These are phyloP conservation scores for Trichoderma pleuroti DNA, from an alignment of 2,329 filamentous ascomycete genomes.

Conservation along the genomic window DNA sequence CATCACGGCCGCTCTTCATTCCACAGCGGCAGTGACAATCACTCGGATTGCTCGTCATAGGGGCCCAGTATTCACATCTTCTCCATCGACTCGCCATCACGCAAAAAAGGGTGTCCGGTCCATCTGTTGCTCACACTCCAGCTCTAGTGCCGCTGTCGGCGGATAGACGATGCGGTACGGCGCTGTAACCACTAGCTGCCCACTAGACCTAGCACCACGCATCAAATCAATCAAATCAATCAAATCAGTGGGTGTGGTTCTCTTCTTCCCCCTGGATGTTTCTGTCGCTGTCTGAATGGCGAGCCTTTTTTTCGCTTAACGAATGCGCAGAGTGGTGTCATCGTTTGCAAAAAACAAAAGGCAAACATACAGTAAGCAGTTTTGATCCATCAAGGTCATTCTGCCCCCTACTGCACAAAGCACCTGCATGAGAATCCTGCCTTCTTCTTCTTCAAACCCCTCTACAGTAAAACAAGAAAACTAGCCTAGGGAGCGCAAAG, in stretches of 20 bases:
- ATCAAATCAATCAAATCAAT: not conserved
- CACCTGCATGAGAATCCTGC: not conserved
- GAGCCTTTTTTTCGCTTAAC: not conserved
- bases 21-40: not conserved
- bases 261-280: not conserved
- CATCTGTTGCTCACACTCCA: not conserved
- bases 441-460: too few relatives aligned
- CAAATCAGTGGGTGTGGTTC: not conserved
- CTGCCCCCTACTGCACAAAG: not conserved
- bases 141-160: not conserved
- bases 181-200: not conserved
- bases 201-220: not conserved
- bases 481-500: not conserved
- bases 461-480: too few relatives aligned
- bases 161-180: not conserved
- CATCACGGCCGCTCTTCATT: not conserved
- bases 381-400: not conserved
- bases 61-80: not conserved
- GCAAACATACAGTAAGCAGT: not conserved
- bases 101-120: not conserved
- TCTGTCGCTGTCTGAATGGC: not conserved
- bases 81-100: too few relatives aligned
- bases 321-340: constrained; percentile 2
- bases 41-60: not conserved
- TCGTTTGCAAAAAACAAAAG: not conserved